These are phyloP conservation scores for Macrolepiota fuliginosa DNA, from an alignment of 768 basidiomycete species.

Conservation along the genomic window DNA sequence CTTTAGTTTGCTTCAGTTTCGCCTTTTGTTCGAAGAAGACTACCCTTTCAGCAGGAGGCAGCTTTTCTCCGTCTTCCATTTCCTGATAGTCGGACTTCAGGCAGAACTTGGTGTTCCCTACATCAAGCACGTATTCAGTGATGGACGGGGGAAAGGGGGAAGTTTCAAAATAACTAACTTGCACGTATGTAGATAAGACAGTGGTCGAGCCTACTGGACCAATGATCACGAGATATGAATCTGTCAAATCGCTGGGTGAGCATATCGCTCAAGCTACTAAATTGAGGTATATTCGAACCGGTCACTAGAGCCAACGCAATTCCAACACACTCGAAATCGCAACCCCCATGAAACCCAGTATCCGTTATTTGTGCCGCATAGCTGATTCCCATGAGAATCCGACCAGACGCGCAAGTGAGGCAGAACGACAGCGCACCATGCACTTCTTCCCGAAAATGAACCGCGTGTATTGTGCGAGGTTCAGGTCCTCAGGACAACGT, in stretches of 20 bases:
- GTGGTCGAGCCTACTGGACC: not conserved
- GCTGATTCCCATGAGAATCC: not conserved
- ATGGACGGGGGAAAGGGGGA: not conserved
- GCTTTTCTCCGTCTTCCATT: too few relatives aligned
- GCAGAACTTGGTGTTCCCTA: not conserved
- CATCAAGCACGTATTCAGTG: not conserved
- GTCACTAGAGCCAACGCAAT: not conserved
- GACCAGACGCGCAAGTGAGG: too few relatives aligned
- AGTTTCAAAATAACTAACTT: not conserved
- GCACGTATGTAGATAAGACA: not conserved
- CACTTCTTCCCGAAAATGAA: conserved; percentile 27
- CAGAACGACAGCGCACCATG: not conserved
- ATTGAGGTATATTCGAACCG: not conserved
- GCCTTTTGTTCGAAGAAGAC: too few relatives aligned
- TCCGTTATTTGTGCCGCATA: not conserved
- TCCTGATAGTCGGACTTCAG: not conserved
- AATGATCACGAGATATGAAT: too few relatives aligned
- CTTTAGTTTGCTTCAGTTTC: too few relatives aligned
- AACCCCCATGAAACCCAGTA: conserved; percentile 1
- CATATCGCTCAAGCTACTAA: not conserved
- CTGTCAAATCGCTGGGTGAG: too few relatives aligned
- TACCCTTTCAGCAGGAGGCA: too few relatives aligned
- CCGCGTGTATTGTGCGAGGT: conserved; percentile 30
- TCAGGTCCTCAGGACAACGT: conserved; percentile 27
- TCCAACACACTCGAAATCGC: not conserved